These are phyloP conservation scores for Botrytis medusae DNA, from an alignment of 2,329 filamentous ascomycete genomes.

Conservation along the genomic window DNA sequence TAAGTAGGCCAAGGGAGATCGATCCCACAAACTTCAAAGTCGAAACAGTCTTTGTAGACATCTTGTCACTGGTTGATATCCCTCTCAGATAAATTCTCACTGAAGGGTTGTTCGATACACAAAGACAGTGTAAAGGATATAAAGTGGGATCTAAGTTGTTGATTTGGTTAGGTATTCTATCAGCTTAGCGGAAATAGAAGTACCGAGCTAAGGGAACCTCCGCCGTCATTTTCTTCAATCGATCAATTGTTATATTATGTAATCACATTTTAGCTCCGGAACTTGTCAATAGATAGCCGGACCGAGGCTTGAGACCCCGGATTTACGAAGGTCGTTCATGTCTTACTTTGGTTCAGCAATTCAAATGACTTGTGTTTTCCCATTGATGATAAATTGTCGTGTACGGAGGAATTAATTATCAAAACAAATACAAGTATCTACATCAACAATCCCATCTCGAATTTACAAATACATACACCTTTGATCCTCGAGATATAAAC, in stretches of 20 bases:
- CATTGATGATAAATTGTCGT: neutral
- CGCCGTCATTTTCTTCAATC: neutral
- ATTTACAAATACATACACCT: neutral
- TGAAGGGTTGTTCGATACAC: neutral
- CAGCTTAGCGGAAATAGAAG: no score
- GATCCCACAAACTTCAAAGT: slow-evolving; percentile 91
- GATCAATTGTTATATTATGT: neutral
- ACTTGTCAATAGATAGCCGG: neutral
- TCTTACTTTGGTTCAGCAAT: neutral
- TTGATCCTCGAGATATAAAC: neutral
- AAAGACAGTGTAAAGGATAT: neutral
- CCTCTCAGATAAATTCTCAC: neutral
- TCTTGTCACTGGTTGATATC: slow-evolving; percentile 37
- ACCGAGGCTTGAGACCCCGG: slow-evolving; percentile 1
- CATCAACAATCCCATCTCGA: neutral
- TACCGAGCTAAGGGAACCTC: neutral
- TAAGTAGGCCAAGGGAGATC: slow-evolving; percentile 82
- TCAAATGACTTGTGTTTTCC: neutral
- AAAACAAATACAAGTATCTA: neutral
- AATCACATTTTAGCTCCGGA: neutral
- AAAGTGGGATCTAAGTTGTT: neutral
- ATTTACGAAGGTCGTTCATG: neutral
- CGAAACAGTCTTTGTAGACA: slow-evolving; percentile 70
- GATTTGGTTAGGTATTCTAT: neutral
- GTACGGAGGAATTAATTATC: no score